These are phyloP conservation scores for Pythium chondricola DNA, from an alignment of 352 stramenopile genomes.

Conservation along the genomic window DNA sequence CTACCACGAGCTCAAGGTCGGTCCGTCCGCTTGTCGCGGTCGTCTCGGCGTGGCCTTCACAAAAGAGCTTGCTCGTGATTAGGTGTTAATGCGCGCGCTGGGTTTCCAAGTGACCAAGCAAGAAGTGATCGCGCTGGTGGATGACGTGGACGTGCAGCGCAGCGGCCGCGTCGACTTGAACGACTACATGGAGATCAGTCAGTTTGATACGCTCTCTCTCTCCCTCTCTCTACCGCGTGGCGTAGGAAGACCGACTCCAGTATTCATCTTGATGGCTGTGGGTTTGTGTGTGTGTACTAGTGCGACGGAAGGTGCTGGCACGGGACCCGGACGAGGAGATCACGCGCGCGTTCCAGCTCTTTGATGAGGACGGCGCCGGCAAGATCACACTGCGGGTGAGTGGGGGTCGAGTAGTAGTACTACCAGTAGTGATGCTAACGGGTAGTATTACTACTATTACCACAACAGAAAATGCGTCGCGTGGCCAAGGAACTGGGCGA, in stretches of 20 bases:
- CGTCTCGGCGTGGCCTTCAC: too few relatives aligned
- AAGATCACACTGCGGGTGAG: slow-evolving; percentile 80
- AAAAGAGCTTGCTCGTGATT: too few relatives aligned
- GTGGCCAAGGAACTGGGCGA: slow-evolving; percentile 92
- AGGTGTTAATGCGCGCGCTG: slow-evolving; percentile 88
- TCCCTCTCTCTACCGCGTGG: background rate
- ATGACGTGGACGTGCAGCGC: slow-evolving; percentile 85
- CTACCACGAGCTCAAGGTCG: slow-evolving; percentile 92
- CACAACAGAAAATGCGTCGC: slow-evolving; percentile 83
- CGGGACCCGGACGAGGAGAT: slow-evolving; percentile 92
- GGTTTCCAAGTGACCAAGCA: slow-evolving; percentile 89
- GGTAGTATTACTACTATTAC: slow-evolving; percentile 9
- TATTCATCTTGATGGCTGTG: background rate
- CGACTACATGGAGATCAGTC: slow-evolving; percentile 91
- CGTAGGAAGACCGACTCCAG: background rate
- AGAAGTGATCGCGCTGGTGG: slow-evolving; percentile 85
- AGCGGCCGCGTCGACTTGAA: slow-evolving; percentile 84
- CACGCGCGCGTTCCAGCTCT: slow-evolving; percentile 90
- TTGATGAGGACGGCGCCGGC: slow-evolving; percentile 89
- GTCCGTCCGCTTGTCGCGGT: background rate
- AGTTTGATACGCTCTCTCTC: slow-evolving; percentile 9
- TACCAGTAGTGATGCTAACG: background rate
- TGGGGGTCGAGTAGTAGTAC: background rate
- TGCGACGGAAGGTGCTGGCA: slow-evolving; percentile 75
- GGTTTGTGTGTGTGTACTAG: slow-evolving; percentile 17